These are phyloP conservation scores for Phlyctochytrium bullatum DNA, from an alignment of 192 early-diverging fungal species.

Conservation along the genomic window DNA sequence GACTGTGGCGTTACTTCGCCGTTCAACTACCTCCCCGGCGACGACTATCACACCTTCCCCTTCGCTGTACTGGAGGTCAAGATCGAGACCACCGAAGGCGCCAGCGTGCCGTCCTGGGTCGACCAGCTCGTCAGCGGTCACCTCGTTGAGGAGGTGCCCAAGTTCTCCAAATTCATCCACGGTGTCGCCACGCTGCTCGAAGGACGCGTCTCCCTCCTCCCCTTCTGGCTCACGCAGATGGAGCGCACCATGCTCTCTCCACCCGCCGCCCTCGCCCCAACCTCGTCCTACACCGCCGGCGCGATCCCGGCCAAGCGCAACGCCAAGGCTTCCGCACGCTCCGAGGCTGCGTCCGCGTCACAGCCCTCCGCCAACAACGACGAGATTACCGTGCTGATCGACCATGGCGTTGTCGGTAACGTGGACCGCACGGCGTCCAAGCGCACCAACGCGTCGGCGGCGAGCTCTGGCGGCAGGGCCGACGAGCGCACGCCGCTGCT, in stretches of 20 bases:
- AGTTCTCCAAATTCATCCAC: conserved; percentile 98
- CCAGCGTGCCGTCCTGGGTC: conserved; percentile 92
- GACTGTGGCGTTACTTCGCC: conserved; percentile 78
- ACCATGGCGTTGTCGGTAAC: neutral
- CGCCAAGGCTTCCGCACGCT: conserved; percentile 1
- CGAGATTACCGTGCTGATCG: conserved; percentile 23
- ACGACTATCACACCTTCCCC: conserved; percentile 82
- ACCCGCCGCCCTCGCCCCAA: conserved; percentile 3
- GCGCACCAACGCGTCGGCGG: neutral
- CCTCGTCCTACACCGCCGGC: neutral
- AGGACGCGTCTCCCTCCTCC: conserved; percentile 75
- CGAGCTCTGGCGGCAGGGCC: neutral
- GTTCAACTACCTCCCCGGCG: conserved; percentile 76
- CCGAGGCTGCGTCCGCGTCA: conserved; percentile 1
- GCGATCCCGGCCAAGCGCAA: neutral
- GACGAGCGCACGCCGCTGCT: conserved; percentile 3
- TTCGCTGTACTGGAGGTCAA: conserved; percentile 98
- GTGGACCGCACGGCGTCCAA: neutral
- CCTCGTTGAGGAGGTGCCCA: conserved; percentile 86
- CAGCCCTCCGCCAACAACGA: conserved; percentile 20
- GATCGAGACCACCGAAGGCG: conserved; percentile 88
- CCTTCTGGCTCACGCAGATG: conserved; percentile 96
- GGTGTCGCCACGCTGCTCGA: conserved; percentile 78
- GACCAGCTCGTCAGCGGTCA: conserved; percentile 84
- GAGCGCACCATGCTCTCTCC: conserved; percentile 80